Percentiles rank a stretch among this genome's conserved stretches.
phyloP scores from a whole-genome alignment of 345 rosid species.

The Euphorbia peplus region DNA sequence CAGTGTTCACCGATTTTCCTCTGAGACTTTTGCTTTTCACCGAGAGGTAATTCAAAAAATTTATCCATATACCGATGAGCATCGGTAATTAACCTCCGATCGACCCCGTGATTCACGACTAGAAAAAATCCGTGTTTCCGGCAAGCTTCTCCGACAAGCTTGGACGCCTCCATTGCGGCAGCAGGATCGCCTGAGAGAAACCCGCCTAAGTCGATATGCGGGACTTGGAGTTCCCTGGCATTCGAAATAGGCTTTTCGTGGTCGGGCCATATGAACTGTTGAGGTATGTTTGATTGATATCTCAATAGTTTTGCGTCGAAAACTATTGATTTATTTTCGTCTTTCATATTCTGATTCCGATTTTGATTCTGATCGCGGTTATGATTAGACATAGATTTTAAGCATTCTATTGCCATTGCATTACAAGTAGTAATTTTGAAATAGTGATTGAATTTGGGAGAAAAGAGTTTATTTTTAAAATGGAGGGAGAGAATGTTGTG shows the following conservation, averaged over 20 bases:
- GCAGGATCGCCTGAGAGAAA: conserved; percentile 56
- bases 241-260: conserved; percentile 53
- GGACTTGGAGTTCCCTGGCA: conserved; percentile 66
- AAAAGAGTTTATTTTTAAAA: neutral
- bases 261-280: conserved; percentile 90
- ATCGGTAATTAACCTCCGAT: conserved; percentile 47
- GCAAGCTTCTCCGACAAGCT: conserved; percentile 67
- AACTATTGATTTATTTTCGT: conserved; percentile 36
- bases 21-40: conserved; percentile 67
- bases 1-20: conserved; percentile 77
- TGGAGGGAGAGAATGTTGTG: conserved; percentile 12
- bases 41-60: conserved; percentile 74
- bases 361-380: conserved; percentile 12
- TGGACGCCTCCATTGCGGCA: conserved; percentile 53
- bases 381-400: conserved; percentile 21
- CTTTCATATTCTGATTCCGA: conserved; percentile 23
- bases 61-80: conserved; percentile 63
- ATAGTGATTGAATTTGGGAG: neutral
- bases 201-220: conserved; percentile 62
- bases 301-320: conserved; percentile 66
- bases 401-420: conserved; percentile 37
- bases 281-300: conserved; percentile 53
- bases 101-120: conserved; percentile 84
- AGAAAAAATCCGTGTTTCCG: conserved; percentile 83
- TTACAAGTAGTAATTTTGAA: neutral